Evolutionary conservation across 75 land plant genomes (phyloP).

Genomic region (Sequoiadendron giganteum): DNA sequence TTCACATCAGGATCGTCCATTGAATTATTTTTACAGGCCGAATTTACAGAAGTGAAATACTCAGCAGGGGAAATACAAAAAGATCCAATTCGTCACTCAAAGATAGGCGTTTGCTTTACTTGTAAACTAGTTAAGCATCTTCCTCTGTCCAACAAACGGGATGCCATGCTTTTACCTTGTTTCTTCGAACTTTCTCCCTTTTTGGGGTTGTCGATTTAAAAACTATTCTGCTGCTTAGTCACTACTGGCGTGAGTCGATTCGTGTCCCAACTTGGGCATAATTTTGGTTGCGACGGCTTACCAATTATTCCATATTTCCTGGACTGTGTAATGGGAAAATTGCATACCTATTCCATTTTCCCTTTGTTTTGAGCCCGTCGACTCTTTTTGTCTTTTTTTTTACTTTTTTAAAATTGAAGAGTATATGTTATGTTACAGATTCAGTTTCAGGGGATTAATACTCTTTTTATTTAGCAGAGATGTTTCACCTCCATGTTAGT

Average conservation of each 20-base stretch:
- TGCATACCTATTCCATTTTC: no score
- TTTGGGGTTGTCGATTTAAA: not conserved
- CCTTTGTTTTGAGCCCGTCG: no score
- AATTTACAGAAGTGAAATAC: not conserved
- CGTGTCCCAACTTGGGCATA: not conserved
- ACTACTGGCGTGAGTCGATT: not conserved
- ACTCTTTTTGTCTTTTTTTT: no score
- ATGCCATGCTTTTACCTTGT: not conserved
- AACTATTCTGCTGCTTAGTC: not conserved
- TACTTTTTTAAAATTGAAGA: no score
- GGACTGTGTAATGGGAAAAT: no score
- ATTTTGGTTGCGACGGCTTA: not conserved
- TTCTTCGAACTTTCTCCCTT: not conserved
- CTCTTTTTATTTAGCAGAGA: no score
- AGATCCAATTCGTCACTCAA: not conserved
- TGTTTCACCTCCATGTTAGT: no score
- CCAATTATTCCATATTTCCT: no score
- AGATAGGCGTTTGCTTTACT: not conserved
- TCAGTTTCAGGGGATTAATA: no score
- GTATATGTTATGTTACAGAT: no score
- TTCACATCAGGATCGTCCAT: conserved; percentile 1
- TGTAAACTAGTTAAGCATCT: not conserved
- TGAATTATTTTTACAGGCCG: not conserved
- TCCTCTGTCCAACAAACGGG: not conserved
- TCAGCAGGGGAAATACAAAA: not conserved